Conservation (phyloP, 1,284 basidiomycete genomes). For the Tilletia caries region DNA sequence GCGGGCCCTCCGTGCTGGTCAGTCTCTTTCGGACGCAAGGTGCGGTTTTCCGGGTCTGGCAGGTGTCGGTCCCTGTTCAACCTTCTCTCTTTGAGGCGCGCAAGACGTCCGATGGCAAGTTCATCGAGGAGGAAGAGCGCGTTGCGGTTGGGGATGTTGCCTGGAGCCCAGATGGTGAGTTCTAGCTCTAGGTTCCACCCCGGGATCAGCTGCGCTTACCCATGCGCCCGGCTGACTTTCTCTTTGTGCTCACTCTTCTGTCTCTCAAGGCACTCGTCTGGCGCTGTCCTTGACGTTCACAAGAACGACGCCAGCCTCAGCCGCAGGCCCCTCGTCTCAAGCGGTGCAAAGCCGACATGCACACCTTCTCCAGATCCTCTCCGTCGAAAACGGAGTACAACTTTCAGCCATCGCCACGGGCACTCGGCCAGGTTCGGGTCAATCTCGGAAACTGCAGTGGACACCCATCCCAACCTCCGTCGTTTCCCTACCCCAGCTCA, state of each 20-base stretch:
- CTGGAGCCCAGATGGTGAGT: conserved; percentile 26
- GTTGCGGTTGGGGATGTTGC: conserved; percentile 26
- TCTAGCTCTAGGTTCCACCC: too few relatives aligned
- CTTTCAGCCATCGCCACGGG: conserved; percentile 19
- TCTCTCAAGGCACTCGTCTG: conserved; percentile 22
- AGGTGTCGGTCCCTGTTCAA: conserved; percentile 22
- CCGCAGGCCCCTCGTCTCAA: conserved; percentile 18
- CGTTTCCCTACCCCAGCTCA: neutral
- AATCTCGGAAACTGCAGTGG: neutral
- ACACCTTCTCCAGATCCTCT: conserved; percentile 25
- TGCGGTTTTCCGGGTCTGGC: conserved; percentile 27
- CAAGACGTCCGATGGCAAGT: neutral
- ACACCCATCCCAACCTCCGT: neutral
- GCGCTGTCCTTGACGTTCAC: conserved; percentile 23
- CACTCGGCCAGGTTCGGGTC: neutral
- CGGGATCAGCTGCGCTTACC: too few relatives aligned
- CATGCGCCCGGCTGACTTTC: too few relatives aligned
- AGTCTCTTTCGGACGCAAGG: conserved; percentile 31
- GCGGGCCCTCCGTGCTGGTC: conserved; percentile 29
- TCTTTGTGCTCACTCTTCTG: neutral
- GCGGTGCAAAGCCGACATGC: conserved; percentile 12
- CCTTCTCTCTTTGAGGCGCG: conserved; percentile 23
- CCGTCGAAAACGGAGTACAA: conserved; percentile 29
- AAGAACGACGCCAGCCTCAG: conserved; percentile 14
- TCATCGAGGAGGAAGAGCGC: conserved; percentile 25